Percentiles rank a stretch among this genome's conserved stretches.
Evolutionary conservation across 176 grass and related monocot genomes (phyloP).

Genomic region (Metroxylon sagu): DNA sequence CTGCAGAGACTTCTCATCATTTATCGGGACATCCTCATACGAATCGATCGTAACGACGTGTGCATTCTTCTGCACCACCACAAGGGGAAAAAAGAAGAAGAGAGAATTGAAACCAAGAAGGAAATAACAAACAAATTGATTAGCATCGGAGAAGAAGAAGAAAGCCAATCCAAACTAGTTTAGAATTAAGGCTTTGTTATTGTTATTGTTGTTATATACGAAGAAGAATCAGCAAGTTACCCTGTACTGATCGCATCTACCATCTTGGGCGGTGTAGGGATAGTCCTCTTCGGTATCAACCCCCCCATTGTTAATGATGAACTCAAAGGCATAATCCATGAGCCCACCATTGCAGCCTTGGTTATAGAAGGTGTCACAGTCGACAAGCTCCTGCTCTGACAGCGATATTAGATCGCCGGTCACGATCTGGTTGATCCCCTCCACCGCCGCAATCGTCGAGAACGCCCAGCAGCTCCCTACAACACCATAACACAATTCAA

Average conservation of each 20-base stretch:
- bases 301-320: slow-evolving; percentile 77
- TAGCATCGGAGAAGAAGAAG: no score
- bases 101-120: not conserved
- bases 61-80: slow-evolving; percentile 55
- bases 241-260: slow-evolving; percentile 45
- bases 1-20: slow-evolving; percentile 52
- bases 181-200: no score
- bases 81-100: slow-evolving; percentile 4
- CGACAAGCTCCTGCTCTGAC: slow-evolving; percentile 83
- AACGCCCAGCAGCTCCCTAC: slow-evolving; percentile 87
- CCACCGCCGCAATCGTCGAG: slow-evolving; percentile 67
- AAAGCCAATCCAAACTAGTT: no score
- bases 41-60: slow-evolving; percentile 63
- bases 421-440: slow-evolving; percentile 70
- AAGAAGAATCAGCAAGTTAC: slow-evolving; percentile 15
- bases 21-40: slow-evolving; percentile 61
- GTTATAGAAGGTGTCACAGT: slow-evolving; percentile 81
- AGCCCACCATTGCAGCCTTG: slow-evolving; percentile 83
- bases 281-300: slow-evolving; percentile 59
- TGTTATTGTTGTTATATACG: no score
- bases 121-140: no score
- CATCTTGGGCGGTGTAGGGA: slow-evolving; percentile 47
- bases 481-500: slow-evolving; percentile 5
- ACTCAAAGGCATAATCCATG: slow-evolving; percentile 82
- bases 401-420: slow-evolving; percentile 52